Conservation (phyloP, 345 rosid species). For the Sisymbrium altissimum region DNA sequence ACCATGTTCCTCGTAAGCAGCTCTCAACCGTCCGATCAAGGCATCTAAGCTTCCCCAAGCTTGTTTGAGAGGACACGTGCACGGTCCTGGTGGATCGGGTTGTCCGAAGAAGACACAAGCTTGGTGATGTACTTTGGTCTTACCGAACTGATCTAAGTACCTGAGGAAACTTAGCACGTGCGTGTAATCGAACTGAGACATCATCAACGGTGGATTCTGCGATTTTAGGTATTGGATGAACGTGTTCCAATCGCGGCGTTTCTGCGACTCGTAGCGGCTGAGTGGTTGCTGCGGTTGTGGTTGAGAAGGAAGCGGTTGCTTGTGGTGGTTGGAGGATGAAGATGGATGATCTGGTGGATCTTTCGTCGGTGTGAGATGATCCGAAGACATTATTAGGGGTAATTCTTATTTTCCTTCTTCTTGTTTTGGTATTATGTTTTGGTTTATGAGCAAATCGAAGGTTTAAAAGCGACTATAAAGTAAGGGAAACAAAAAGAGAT, state of each 20-base stretch:
- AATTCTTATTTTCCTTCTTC: neutral
- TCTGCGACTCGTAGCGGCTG: constrained; percentile 91
- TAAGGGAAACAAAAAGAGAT: constrained; percentile 10
- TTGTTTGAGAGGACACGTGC: constrained; percentile 81
- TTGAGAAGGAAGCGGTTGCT: constrained; percentile 16
- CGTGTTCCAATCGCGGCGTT: constrained; percentile 90
- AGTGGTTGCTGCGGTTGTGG: constrained; percentile 33
- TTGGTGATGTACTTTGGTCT: constrained; percentile 85
- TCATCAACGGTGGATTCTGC: constrained; percentile 68
- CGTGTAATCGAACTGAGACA: constrained; percentile 69
- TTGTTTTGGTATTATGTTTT: constrained; percentile 12
- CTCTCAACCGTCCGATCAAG: constrained; percentile 81
- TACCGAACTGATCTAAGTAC: constrained; percentile 92
- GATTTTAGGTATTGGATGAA: constrained; percentile 82
- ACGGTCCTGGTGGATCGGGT: constrained; percentile 80
- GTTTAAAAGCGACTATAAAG: constrained; percentile 19
- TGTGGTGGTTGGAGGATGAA: constrained; percentile 23
- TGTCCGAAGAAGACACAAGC: constrained; percentile 78
- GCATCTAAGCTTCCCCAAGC: constrained; percentile 98
- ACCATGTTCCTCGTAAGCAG: constrained; percentile 84
- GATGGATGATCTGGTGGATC: constrained; percentile 35
- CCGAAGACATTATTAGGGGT: constrained; percentile 21
- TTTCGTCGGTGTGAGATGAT: constrained; percentile 30
- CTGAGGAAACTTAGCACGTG: constrained; percentile 83
- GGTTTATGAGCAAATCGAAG: constrained; percentile 9